A percentile compares a stretch with the other conserved stretches of the same genome.
Conservation (phyloP, 2,329 filamentous ascomycete genomes). For the Knufia petricola region DNA sequence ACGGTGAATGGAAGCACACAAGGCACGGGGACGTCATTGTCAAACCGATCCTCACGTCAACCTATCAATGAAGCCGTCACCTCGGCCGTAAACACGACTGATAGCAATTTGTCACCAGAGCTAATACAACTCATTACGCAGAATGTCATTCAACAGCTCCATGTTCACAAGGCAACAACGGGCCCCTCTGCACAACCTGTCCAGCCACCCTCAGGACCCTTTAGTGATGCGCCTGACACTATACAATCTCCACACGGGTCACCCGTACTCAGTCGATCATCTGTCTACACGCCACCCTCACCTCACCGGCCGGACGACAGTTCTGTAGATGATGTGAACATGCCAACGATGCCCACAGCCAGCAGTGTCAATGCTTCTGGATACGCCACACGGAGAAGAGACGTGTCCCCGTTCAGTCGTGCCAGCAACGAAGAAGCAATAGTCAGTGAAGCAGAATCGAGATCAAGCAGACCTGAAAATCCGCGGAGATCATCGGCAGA, state of each 20-base stretch:
- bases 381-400: slow-evolving; percentile 19
- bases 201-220: slow-evolving; percentile 3
- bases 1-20: slow-evolving; percentile 14
- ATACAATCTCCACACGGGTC: slow-evolving; percentile 35
- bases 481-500: slow-evolving; percentile 32
- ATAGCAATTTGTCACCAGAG: slow-evolving; percentile 43
- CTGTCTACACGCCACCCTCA: slow-evolving; percentile 48
- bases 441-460: slow-evolving; percentile 22
- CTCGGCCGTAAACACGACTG: slow-evolving; percentile 41
- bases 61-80: slow-evolving; percentile 49
- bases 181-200: slow-evolving; percentile 25
- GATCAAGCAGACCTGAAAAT: slow-evolving; percentile 27
- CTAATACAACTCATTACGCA: slow-evolving; percentile 48
- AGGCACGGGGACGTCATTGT: slow-evolving; percentile 10
- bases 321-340: slow-evolving; percentile 3
- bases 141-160: slow-evolving; percentile 51
- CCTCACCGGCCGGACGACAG: slow-evolving; percentile 29
- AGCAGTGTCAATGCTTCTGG: slow-evolving; percentile 8
- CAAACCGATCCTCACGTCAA: slow-evolving; percentile 27
- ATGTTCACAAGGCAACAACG: slow-evolving; percentile 32
- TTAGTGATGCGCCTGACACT: slow-evolving; percentile 24
- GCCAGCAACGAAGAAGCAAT: slow-evolving; percentile 26
- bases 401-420: slow-evolving; percentile 30
- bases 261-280: slow-evolving; percentile 32
- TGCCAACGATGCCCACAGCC: slow-evolving; percentile 18